Base-by-base conservation (phyloP, 75 land plant genomes). In the Cryptomeria japonica region DNA sequence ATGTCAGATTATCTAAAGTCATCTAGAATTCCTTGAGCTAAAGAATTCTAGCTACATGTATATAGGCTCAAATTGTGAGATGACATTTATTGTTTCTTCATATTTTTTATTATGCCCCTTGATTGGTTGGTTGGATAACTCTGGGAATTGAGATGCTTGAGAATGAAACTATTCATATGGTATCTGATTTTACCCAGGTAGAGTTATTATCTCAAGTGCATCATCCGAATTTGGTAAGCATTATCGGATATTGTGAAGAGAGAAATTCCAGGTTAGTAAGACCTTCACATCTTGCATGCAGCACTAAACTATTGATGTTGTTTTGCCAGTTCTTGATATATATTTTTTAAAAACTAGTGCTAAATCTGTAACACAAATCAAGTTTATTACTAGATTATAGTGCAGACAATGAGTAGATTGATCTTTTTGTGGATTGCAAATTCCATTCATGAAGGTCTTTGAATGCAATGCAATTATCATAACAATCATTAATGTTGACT, bases 241-340 rank as follows among this genome's bases (percentile, higher is more conserved):
- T 89, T 12, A 75, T 89, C 25, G 90, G 90, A 87, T 72, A 79
- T 32, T 89, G 90, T 61, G 90, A 89, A 18, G 89, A 89, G 86
- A 87, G 82, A 25, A 47, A 55, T 49, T 84, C 88, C 42, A 78
- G 90, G 90, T 83, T 37, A 32, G 79, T 42, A 84, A 44, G 85
- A 44, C 68, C 85, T n/a, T 34, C 55, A 34, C 19, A 84, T 41
- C 16, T 84, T 84, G 15, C 22, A 84, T 34, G 73, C 15, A 34
- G 32, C 28, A 28, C 15, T 11, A 6, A 41, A 83, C 31, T 31
- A 36, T 15, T n/a, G 79, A 11, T 61, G 32, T 31, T 86, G 64
- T 10, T 76, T 76, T 76, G 3, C 37, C 38, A 76, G 34, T 36
- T 76, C 38, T 37, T 76, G 79, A 76, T 76, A 5, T 37, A 47